These are phyloP conservation scores for Lonicera japonica DNA, from an alignment of 129 eudicot genomes.

Conservation along the genomic window DNA sequence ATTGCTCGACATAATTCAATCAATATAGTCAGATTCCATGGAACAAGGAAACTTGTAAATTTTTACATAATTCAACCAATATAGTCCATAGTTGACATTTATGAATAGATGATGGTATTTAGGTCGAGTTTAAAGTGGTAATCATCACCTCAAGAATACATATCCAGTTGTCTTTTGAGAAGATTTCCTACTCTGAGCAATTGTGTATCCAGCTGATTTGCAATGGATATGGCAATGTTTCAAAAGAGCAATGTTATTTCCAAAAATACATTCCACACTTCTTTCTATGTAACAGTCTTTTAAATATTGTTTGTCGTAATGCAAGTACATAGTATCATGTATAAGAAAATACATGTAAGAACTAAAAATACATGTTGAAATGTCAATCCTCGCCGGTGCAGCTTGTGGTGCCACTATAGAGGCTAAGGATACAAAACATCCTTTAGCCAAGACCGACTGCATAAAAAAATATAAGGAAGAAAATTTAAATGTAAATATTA, in stretches of 20 bases:
- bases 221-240: slow-evolving; percentile 97
- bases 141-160: slow-evolving; percentile 67
- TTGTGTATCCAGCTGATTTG: slow-evolving; percentile 74
- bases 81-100: background rate
- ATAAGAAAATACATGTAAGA: slow-evolving; percentile 4
- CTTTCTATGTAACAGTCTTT: slow-evolving; percentile 93
- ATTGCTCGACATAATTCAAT: too few relatives aligned
- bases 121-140: background rate
- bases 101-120: background rate
- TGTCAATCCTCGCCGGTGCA: slow-evolving; percentile 63
- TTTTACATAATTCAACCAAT: background rate
- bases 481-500: too few relatives aligned
- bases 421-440: slow-evolving; percentile 57
- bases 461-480: slow-evolving; percentile 1
- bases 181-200: slow-evolving; percentile 90
- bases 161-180: slow-evolving; percentile 89
- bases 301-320: slow-evolving; percentile 80
- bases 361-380: background rate
- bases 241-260: slow-evolving; percentile 84
- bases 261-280: slow-evolving; percentile 94
- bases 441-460: slow-evolving; percentile 65
- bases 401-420: slow-evolving; percentile 43
- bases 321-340: slow-evolving; percentile 91
- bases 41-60: background rate
- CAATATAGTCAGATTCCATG: background rate